Percentiles rank a stretch among this genome's conserved stretches.
These are phyloP conservation scores for Ustilago crameri DNA, from an alignment of 1,284 basidiomycete species.

Conservation along the genomic window DNA sequence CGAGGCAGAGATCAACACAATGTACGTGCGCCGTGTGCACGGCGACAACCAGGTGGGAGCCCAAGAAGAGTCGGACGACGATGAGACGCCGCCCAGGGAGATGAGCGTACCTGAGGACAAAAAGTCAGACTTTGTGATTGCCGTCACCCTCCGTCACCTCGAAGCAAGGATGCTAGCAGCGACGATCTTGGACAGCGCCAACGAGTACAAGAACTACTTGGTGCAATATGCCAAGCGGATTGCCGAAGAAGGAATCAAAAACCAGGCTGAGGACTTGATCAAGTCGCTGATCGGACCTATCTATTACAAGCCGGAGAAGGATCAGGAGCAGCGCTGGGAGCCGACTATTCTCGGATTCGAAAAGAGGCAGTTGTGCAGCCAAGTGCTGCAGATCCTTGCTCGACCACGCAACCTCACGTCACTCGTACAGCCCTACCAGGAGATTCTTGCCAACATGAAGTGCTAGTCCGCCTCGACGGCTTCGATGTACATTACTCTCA, in stretches of 20 bases:
- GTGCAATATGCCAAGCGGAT: constrained; percentile 57
- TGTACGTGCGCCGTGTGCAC: constrained; percentile 46
- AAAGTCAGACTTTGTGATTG: constrained; percentile 49
- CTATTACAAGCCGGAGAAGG: constrained; percentile 56
- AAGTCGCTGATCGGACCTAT: constrained; percentile 62
- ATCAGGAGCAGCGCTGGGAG: constrained; percentile 37
- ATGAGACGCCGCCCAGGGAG: constrained; percentile 26
- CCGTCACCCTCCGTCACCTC: constrained; percentile 60
- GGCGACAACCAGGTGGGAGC: constrained; percentile 34
- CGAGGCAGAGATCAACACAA: constrained; percentile 60
- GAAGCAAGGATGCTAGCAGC: constrained; percentile 64
- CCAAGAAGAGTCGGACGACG: constrained; percentile 40
- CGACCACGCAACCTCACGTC: constrained; percentile 41
- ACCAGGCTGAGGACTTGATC: constrained; percentile 64
- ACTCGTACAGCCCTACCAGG: constrained; percentile 48
- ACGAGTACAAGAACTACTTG: constrained; percentile 60
- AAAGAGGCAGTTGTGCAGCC: constrained; percentile 43
- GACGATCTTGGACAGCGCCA: constrained; percentile 56
- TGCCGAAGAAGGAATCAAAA: constrained; percentile 61
- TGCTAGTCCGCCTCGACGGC: background rate
- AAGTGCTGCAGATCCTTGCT: constrained; percentile 49
- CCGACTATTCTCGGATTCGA: constrained; percentile 42
- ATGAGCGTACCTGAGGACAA: constrained; percentile 49
- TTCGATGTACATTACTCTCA: too few relatives aligned
- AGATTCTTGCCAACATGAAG: constrained; percentile 46